These are phyloP conservation scores for Pseudoperonospora humuli DNA, from an alignment of 352 stramenopile species.

Conservation along the genomic window DNA sequence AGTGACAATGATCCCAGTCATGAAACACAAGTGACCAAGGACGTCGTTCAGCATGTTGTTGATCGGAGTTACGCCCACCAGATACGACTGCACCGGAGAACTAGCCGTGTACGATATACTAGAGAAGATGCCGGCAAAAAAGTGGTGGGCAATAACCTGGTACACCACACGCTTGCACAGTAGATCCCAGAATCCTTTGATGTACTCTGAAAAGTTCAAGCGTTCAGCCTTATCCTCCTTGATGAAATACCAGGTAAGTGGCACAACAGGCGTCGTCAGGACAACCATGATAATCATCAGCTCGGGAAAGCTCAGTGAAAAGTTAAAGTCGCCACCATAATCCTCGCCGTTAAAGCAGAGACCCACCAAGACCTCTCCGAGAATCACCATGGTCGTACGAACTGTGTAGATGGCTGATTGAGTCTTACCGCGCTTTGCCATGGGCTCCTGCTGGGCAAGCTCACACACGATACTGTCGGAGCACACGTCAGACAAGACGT, in stretches of 20 bases:
- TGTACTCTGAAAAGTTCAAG: conserved; percentile 27
- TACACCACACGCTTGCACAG: conserved; percentile 41
- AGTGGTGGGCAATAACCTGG: conserved; percentile 41
- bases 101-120: conserved; percentile 31
- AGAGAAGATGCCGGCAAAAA: conserved; percentile 37
- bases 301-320: conserved; percentile 29
- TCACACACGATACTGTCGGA: conserved; percentile 53
- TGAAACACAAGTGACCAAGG: conserved; percentile 27
- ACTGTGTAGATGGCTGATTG: conserved; percentile 36
- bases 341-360: conserved; percentile 51
- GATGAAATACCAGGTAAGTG: conserved; percentile 36
- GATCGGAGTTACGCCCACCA: conserved; percentile 30
- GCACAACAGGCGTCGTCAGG: conserved; percentile 16
- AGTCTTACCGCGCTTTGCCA: conserved; percentile 40
- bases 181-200: conserved; percentile 33
- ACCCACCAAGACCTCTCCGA: conserved; percentile 33
- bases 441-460: conserved; percentile 45
- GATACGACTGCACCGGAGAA: conserved; percentile 26
- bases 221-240: conserved; percentile 27
- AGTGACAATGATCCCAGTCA: conserved; percentile 25
- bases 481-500: conserved; percentile 59
- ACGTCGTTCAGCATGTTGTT: conserved; percentile 35
- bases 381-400: conserved; percentile 25
- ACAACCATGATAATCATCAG: conserved; percentile 43
- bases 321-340: conserved; percentile 43